Evolutionary conservation across 306 rosid species (phyloP), one percentile per base, ranked within the genome.

Genomic region (Carpinus viminea): DNA sequence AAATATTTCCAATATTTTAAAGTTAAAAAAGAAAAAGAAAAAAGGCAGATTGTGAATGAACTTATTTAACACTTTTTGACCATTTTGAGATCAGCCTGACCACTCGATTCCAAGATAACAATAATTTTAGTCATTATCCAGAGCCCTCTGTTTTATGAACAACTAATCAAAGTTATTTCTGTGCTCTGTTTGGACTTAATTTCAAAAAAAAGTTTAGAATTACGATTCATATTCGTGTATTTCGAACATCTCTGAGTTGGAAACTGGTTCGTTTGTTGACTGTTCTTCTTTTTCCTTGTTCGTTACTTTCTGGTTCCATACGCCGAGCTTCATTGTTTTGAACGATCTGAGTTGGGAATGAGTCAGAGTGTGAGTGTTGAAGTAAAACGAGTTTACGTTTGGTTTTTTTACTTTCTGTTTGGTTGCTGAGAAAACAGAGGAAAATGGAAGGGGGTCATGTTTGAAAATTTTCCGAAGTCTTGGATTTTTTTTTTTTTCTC

Each of bases 51-150:
- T 59, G 65, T 59, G 64, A 72, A 82, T 82, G n/a, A n/a, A n/a
- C 96, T 87, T 92, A 95, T n/a, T n/a, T n/a, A n/a, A n/a, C 98
- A 92, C 90, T 92, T 82, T 84, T 88, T 77, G 98, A 87, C 98
- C 98, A 95, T 78, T 89, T 85, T 46, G 93, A 91, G 66, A 87
- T 92, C 83, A 95, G 84, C 79, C 80, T 85, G 77, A 92, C 91
- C 73, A 94, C 92, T 78, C 52, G 92, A 68, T 93, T 24, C 26
- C 26, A 24, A 24, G 26, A 24, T 24, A 24, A 24, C 26, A 24
- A 24, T 24, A 24, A 24, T 24, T 24, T 24, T 24, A 24, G 26
- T 24, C 26, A 24, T 24, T 24, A 24, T 24, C 26, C 26, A 24
- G 26, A 24, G 26, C 26, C 26, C 26, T 24, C 26, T 24, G 8